phyloP scores from a whole-genome alignment of 139 green algal species.

The Choricystis sp. region DNA sequence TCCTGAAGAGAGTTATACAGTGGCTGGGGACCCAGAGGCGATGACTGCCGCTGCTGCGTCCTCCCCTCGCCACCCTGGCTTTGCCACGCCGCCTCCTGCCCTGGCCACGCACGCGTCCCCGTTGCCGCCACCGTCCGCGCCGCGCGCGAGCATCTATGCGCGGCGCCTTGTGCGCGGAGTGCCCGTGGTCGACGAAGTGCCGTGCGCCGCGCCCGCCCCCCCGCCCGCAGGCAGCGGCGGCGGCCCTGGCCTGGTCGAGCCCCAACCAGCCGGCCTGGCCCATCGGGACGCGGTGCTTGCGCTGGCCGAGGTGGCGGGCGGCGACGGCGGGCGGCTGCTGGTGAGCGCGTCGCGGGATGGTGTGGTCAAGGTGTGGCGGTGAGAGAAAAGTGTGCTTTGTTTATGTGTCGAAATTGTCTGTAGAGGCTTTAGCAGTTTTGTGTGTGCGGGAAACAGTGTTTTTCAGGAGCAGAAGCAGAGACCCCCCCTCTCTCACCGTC shows the following conservation, averaged over 20 bases:
- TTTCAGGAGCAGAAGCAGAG: too few species aligned
- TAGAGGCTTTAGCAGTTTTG: too few species aligned
- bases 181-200: conserved; percentile 38
- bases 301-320: conserved; percentile 24
- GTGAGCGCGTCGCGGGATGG: conserved; percentile 53
- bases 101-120: neutral
- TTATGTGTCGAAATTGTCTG: too few species aligned
- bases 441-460: too few species aligned
- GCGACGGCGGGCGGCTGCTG: conserved; percentile 36
- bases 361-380: conserved; percentile 64
- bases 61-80: neutral
- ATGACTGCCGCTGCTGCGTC: conserved; percentile 1
- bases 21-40: conserved; percentile 27
- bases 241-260: conserved; percentile 1
- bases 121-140: neutral
- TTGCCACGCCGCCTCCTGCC: conserved; percentile 16
- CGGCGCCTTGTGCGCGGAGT: conserved; percentile 19
- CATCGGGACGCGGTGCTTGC: conserved; percentile 41
- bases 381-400: too few species aligned
- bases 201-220: neutral
- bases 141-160: conserved; percentile 15
- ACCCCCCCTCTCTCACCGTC: neutral
- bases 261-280: conserved; percentile 10
- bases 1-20: conserved; percentile 42
- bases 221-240: neutral